Conservation (phyloP, 2,329 filamentous ascomycete species). For the Ceratocystis colombiana region DNA sequence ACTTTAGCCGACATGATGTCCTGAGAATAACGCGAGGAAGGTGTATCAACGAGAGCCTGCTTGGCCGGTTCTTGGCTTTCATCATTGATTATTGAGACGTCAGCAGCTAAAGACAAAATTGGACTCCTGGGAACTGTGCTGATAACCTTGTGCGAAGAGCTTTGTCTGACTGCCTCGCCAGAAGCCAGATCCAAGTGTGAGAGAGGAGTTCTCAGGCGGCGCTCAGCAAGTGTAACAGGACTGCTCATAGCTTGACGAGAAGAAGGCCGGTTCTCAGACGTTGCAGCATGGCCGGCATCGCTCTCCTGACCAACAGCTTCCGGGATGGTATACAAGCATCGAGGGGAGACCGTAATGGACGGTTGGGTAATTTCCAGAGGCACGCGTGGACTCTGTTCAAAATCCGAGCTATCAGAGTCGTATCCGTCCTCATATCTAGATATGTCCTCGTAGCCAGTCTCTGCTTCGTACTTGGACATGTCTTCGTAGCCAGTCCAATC, state of each 20-base stretch:
- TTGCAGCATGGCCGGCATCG: not conserved
- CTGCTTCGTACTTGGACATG: conserved; percentile 6
- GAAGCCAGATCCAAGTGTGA: conserved; percentile 12
- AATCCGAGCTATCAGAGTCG: not conserved
- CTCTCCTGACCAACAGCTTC: conserved; percentile 8
- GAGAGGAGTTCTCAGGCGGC: conserved; percentile 11
- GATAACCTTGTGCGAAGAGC: not conserved
- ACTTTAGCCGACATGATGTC: conserved; percentile 28
- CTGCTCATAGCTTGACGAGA: not conserved
- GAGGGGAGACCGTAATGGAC: conserved; percentile 29
- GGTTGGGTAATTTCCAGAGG: conserved; percentile 27
- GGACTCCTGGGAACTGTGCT: conserved; percentile 2
- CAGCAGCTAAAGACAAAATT: conserved; percentile 10
- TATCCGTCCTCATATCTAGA: not conserved
- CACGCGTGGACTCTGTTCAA: not conserved
- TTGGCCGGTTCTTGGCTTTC: not conserved
- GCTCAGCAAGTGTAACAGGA: conserved; percentile 14
- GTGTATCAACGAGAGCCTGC: not conserved
- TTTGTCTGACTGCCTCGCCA: not conserved
- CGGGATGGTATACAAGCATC: conserved; percentile 24
- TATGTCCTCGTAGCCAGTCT: conserved; percentile 5
- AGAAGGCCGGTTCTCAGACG: not conserved
- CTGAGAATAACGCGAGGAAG: conserved; percentile 32
- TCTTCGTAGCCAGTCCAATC: conserved; percentile 4
- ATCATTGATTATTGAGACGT: not conserved